These are phyloP conservation scores for Hordeum marinum DNA, from an alignment of 176 grass and related monocot genomes.

Conservation along the genomic window DNA sequence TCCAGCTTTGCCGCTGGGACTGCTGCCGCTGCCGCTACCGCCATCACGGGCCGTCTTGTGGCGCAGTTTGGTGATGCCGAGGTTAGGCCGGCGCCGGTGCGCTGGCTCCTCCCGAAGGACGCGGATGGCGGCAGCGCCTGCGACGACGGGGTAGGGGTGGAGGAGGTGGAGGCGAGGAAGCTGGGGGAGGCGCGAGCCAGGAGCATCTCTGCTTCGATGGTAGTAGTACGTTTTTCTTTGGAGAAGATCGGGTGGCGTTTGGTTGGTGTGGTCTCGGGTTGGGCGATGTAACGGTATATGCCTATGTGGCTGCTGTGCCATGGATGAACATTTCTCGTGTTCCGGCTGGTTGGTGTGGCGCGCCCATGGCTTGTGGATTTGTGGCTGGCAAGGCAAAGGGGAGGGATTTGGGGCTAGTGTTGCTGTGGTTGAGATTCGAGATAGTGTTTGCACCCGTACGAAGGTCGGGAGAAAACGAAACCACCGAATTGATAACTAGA, in stretches of 20 bases:
- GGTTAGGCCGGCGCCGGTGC: not conserved
- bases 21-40: slow-evolving; percentile 9
- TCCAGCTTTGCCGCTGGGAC: slow-evolving; percentile 47
- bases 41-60: slow-evolving; percentile 34
- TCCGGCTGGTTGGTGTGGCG: not conserved
- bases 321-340: not conserved
- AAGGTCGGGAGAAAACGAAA: too few relatives aligned
- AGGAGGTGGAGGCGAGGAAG: slow-evolving; percentile 35
- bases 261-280: slow-evolving; percentile 13
- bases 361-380: slow-evolving; percentile 9
- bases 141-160: slow-evolving; percentile 14
- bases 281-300: not conserved
- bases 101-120: not conserved
- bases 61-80: not conserved
- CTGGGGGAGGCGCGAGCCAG: slow-evolving; percentile 39
- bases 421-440: slow-evolving; percentile 8
- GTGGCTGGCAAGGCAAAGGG: slow-evolving; percentile 18
- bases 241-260: slow-evolving; percentile 12
- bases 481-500: too few relatives aligned
- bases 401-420: slow-evolving; percentile 16
- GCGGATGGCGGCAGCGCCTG: slow-evolving; percentile 9
- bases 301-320: not conserved
- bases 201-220: slow-evolving; percentile 17
- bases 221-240: not conserved
- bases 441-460: too few relatives aligned